Evolutionary conservation across 805 yeast species (phyloP).

Genomic region (Lachancea fermentati): DNA sequence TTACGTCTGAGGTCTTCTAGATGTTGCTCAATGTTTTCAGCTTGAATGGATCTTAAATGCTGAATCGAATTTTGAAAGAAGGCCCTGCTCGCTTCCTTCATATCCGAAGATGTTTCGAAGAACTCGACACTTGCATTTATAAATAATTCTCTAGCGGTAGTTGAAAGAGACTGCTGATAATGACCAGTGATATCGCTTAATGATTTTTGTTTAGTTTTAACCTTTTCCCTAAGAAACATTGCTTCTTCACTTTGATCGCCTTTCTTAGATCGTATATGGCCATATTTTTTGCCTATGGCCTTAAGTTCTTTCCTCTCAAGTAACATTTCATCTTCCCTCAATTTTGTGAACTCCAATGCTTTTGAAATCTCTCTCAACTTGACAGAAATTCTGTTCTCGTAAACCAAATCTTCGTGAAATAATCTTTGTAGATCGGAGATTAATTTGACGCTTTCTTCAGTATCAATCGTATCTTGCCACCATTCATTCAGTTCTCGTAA

Average conservation of each 20-base stretch:
- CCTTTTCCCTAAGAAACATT: constrained; percentile 19
- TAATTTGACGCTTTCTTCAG: constrained; percentile 11
- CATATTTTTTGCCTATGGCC: constrained; percentile 17
- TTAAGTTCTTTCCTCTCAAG: constrained; percentile 17
- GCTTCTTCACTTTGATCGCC: constrained; percentile 24
- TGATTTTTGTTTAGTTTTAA: constrained; percentile 17
- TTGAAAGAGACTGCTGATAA: constrained; percentile 22
- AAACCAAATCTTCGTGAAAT: constrained; percentile 19
- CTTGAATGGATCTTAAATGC: constrained; percentile 15
- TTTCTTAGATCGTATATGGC: constrained; percentile 15
- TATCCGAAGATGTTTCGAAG: constrained; percentile 21
- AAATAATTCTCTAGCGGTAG: constrained; percentile 22
- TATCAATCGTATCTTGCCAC: constrained; percentile 15
- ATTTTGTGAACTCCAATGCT: constrained; percentile 20
- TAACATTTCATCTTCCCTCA: constrained; percentile 23
- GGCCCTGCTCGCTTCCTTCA: constrained; percentile 18
- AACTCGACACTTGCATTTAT: constrained; percentile 22
- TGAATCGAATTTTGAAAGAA: constrained; percentile 19
- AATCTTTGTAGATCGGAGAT: constrained; percentile 20
- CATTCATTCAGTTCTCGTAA: constrained; percentile 17
- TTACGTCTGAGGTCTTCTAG: constrained; percentile 21
- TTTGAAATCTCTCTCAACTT: constrained; percentile 15
- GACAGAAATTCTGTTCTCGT: constrained; percentile 19
- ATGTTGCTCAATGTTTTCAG: constrained; percentile 16
- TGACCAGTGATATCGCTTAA: constrained; percentile 16